Evolutionary conservation across 164 flowering plant species (phyloP), one percentile per base, ranked within the genome.

Genomic region (Berberis vulgaris): DNA sequence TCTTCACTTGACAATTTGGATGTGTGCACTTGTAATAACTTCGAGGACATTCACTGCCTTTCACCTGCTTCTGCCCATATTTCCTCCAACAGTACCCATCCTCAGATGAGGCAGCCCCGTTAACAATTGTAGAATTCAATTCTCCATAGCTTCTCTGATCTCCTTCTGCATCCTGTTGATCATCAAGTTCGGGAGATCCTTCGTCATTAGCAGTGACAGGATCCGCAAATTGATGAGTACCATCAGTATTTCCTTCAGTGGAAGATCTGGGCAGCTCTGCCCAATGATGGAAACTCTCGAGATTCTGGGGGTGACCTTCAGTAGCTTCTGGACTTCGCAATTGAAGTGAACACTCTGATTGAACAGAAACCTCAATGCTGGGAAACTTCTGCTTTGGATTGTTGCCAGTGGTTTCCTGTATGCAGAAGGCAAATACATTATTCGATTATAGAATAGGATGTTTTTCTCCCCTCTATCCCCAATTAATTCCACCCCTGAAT

Each of bases 1-100:
- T 91, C 84, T 87, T 91, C 50, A 89, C 96, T 49, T 73, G 95
- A 69, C 98, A 91, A 69, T 81, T 81, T 50, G 82, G 81, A 72
- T 89, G 88, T 8, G 98, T 91, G 26, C 26, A 26, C 26, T 26
- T 26, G 26, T 26, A 26, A 26, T 26, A 26, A 26, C 26, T 26
- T 26, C 26, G 26, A 26, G 26, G 26, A 26, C 26, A 26, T 26
- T 26, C 26, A 26, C 26, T 26, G 26, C 26, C 26, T 26, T 26
- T 26, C 26, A 26, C 26, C 26, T 26, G 26, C 26, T 26, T 26
- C 26, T 26, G 26, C 26, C 26, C 26, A 26, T 26, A 26, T 26
- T 26, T 26, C 26, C 26, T 26, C 26, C 26, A 26, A 26, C 26
- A 26, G 26, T 26, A 26, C 26, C 26, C 26, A 26, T 26, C 26